A percentile compares a stretch with the other conserved stretches of the same genome.
phyloP scores from a whole-genome alignment of 31 red algal species.

The Asparagopsis taxiformis region DNA sequence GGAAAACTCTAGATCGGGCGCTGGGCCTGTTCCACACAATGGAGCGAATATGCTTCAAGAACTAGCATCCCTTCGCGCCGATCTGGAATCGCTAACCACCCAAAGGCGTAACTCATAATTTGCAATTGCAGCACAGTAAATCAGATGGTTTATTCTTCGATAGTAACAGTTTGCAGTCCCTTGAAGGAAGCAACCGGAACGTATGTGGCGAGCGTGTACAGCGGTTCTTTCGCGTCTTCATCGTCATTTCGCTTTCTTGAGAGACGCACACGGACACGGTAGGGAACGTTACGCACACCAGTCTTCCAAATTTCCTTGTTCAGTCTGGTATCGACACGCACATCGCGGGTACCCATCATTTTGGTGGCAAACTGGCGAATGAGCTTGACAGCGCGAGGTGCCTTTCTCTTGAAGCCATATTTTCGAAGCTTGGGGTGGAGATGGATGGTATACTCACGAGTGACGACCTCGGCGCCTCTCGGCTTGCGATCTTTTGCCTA shows the following conservation, averaged over 20 bases:
- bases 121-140: slow-evolving; percentile 7
- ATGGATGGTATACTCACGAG: slow-evolving; percentile 96
- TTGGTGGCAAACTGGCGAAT: slow-evolving; percentile 90
- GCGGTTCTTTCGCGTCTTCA: slow-evolving; percentile 89
- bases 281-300: slow-evolving; percentile 90
- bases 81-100: slow-evolving; percentile 27
- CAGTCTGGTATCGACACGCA: slow-evolving; percentile 85
- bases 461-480: slow-evolving; percentile 82
- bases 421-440: slow-evolving; percentile 83
- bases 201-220: slow-evolving; percentile 84
- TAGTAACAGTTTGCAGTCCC: slow-evolving; percentile 85
- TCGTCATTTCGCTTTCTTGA: slow-evolving; percentile 87
- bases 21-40: no score
- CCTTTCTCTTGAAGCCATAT: slow-evolving; percentile 92
- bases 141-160: slow-evolving; percentile 63
- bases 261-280: slow-evolving; percentile 88
- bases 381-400: slow-evolving; percentile 89
- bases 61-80: slow-evolving; percentile 38
- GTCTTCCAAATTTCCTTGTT: slow-evolving; percentile 99
- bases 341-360: slow-evolving; percentile 93
- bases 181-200: slow-evolving; percentile 88
- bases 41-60: slow-evolving; percentile 44
- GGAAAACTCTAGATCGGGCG: slow-evolving; percentile 3
- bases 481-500: slow-evolving; percentile 77
- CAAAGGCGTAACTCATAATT: slow-evolving; percentile 3